phyloP scores from a whole-genome alignment of 805 yeast genomes.

The Ogataea zsoltii region DNA sequence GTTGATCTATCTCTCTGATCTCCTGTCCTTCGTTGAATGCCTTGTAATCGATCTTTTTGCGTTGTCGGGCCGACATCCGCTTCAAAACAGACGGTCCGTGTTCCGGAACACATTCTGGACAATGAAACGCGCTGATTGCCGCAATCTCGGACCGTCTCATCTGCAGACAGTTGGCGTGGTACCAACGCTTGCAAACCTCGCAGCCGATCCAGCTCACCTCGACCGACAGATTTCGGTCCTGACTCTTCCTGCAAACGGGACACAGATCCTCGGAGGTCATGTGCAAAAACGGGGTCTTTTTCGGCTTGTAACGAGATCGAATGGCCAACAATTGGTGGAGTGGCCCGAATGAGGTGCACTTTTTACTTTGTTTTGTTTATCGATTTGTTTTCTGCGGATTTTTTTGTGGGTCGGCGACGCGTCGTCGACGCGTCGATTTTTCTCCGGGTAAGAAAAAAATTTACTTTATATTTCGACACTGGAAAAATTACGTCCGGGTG shows the following conservation, averaged over 20 bases:
- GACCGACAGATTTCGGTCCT: slow-evolving; percentile 12
- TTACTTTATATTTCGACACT: not conserved
- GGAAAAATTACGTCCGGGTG: not conserved
- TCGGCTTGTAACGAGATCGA: no score
- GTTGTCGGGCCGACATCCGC: slow-evolving; percentile 56
- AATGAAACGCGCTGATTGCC: slow-evolving; percentile 52
- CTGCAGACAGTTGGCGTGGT: slow-evolving; percentile 50
- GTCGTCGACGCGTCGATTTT: not conserved
- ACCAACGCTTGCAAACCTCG: slow-evolving; percentile 55
- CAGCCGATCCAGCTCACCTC: slow-evolving; percentile 55
- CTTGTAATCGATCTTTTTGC: slow-evolving; percentile 67
- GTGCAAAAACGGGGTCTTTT: no score
- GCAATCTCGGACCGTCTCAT: slow-evolving; percentile 39
- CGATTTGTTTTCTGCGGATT: no score
- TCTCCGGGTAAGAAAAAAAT: not conserved
- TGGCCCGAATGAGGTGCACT: no score
- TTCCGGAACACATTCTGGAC: slow-evolving; percentile 44
- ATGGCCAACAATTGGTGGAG: no score
- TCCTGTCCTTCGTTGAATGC: slow-evolving; percentile 76
- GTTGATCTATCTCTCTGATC: slow-evolving; percentile 52
- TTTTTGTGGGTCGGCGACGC: no score
- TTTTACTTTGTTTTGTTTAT: no score
- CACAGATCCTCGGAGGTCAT: slow-evolving; percentile 17
- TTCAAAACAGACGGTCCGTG: slow-evolving; percentile 52
- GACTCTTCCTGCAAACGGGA: slow-evolving; percentile 20